Evolutionary conservation across 2,329 filamentous ascomycete genomes (phyloP), one percentile per base, ranked within the genome.

Genomic region (Fusarium napiforme): DNA sequence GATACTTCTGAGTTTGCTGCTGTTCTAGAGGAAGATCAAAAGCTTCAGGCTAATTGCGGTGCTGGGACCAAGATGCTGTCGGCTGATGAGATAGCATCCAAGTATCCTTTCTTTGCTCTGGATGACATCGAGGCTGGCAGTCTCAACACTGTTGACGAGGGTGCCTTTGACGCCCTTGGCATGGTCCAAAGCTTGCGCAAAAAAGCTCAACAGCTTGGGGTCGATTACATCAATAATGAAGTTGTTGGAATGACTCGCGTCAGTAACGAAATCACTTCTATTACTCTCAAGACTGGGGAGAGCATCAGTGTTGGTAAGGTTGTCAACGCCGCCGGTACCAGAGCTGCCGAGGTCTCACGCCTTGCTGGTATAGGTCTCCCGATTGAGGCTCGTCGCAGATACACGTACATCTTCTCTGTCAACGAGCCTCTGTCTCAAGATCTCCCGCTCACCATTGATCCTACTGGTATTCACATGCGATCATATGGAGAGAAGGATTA

Each of bases 401-500:
- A 64, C 21, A 71, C 67, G 2, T 69, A 43, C 14, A 71, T 71
- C 37, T 58, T 71, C 26, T 69, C 67, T 1, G 60, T 71, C 8
- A 45, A 69, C 16, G 68, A 69, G 12, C 56, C 64, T 14, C 40
- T 69, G 16, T n/a, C 49, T 2, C 60, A 65, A 58, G 65, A 71
- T 16, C 37, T 71, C 2, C 65, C 65, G 11, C 64, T 71, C 11
- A 65, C 60, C 1, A 65, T 71, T 16, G 55, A 71, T 30, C 65
- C 64, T 19, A 69, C 46, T 12, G 68, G 68, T 7, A 60, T 71
- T 19, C 68, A 69, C 7, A 69, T 69, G 68, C 50, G 60, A 19
- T 71, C 68, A 7, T 71, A 65, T 18, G 7, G 60, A 15, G 32
- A 53, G 28, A 65, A 58, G 2, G 65, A 71, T 18, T 71, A 65